Conservation (phyloP, 2,329 filamentous ascomycete species). For the Ophiocordyceps polyrhachis-furcata region DNA sequence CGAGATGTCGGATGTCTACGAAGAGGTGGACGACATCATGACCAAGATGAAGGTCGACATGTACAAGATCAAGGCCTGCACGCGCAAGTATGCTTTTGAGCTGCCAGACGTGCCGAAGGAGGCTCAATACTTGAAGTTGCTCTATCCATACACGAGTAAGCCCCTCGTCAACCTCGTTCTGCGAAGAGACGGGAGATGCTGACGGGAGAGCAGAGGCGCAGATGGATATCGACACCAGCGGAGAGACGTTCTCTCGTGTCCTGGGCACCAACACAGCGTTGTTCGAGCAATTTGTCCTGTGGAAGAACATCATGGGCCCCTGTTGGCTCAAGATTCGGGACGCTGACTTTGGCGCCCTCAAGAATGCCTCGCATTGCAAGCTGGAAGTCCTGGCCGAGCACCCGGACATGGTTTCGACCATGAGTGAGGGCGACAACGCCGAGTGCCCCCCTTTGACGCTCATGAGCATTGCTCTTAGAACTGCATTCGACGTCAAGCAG, state of each 20-base stretch:
- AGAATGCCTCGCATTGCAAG: conserved; percentile 94
- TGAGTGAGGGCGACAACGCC: conserved; percentile 61
- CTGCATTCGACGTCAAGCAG: conserved; percentile 70
- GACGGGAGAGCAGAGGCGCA: conserved; percentile 32
- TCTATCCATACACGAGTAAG: conserved; percentile 78
- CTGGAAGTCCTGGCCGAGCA: conserved; percentile 70
- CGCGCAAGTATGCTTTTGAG: conserved; percentile 91
- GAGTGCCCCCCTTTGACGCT: conserved; percentile 77
- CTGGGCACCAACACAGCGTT: conserved; percentile 87
- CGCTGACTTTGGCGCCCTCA: conserved; percentile 65
- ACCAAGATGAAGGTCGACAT: conserved; percentile 65
- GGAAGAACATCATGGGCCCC: conserved; percentile 98
- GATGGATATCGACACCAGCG: conserved; percentile 50
- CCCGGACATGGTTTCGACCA: conserved; percentile 53
- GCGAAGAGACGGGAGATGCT: conserved; percentile 2
- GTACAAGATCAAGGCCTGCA: conserved; percentile 86
- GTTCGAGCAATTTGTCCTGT: conserved; percentile 95
- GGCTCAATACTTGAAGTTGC: conserved; percentile 79
- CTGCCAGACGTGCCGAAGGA: conserved; percentile 73
- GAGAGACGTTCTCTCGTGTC: conserved; percentile 83
- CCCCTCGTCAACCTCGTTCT: not conserved
- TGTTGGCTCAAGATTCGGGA: conserved; percentile 90
- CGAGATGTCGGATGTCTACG: conserved; percentile 74
- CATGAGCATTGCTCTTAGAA: conserved; percentile 88
- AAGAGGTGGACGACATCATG: conserved; percentile 80